Percentiles rank a stretch among this genome's conserved stretches.
These are phyloP conservation scores for Backusella luteola DNA, from an alignment of 192 early-diverging fungal species.

Conservation along the genomic window DNA sequence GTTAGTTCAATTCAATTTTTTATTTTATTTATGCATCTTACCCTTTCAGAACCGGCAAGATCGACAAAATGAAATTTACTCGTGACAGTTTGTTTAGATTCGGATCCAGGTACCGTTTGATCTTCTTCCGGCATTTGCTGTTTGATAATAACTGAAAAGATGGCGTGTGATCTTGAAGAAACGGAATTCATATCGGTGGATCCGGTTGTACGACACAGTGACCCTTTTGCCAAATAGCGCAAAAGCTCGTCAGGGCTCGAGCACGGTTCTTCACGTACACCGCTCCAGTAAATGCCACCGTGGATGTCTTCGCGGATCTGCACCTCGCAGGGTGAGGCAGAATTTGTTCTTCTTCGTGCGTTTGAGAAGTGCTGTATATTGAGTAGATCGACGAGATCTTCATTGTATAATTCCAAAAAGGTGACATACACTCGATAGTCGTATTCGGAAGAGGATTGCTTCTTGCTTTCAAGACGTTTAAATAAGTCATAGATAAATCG, in stretches of 20 bases:
- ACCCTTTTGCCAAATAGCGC: conserved; percentile 51
- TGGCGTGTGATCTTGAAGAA: conserved; percentile 95
- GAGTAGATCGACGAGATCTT: conserved; percentile 89
- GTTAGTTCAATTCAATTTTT: neutral
- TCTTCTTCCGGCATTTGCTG: conserved; percentile 61
- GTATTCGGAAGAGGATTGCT: conserved; percentile 23
- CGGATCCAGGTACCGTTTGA: neutral
- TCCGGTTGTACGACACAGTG: conserved; percentile 69
- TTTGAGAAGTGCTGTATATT: conserved; percentile 38
- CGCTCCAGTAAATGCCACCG: conserved; percentile 83
- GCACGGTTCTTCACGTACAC: conserved; percentile 79
- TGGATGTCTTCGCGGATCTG: conserved; percentile 76
- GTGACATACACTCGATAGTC: conserved; percentile 64
- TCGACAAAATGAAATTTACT: conserved; percentile 99
- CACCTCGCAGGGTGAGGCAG: conserved; percentile 10
- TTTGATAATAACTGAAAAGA: conserved; percentile 87
- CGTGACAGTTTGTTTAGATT: neutral
- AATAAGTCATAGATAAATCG: conserved; percentile 65
- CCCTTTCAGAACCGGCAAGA: conserved; percentile 92
- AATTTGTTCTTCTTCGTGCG: conserved; percentile 28
- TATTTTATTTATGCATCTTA: conserved; percentile 20
- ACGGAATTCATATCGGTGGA: conserved; percentile 96
- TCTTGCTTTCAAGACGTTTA: conserved; percentile 28
- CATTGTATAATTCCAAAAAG: conserved; percentile 97
- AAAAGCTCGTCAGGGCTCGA: conserved; percentile 59